phyloP scores from a whole-genome alignment of 2,329 filamentous ascomycete genomes.

The Arthrobotrys conoides region DNA sequence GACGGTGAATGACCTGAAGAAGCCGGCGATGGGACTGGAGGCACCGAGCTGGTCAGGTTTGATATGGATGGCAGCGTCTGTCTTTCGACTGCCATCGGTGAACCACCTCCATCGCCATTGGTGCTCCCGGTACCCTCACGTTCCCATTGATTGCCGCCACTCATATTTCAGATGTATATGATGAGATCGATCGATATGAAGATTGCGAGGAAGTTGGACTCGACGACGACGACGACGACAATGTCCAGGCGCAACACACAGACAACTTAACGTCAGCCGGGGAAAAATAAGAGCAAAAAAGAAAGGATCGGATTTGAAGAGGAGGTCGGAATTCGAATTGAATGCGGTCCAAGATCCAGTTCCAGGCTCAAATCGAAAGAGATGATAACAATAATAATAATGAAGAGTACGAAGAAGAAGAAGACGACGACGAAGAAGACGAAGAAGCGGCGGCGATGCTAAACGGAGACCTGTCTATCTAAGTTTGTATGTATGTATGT shows the following conservation, averaged over 20 bases:
- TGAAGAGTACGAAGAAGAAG: not conserved
- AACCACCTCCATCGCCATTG: constrained; percentile 30
- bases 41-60: constrained; percentile 56
- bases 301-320: not conserved
- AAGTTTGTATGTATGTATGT: not conserved
- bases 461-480: not conserved
- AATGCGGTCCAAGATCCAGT: constrained; percentile 4
- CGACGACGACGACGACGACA: not conserved
- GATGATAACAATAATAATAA: no score
- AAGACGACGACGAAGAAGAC: not conserved
- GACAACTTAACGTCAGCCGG: not conserved
- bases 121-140: constrained; percentile 21
- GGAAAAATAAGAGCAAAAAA: not conserved
- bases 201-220: not conserved
- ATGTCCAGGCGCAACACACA: constrained; percentile 32
- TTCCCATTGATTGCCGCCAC: constrained; percentile 55
- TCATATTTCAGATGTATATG: constrained; percentile 40
- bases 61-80: constrained; percentile 59
- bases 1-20: constrained; percentile 59
- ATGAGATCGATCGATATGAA: constrained; percentile 2
- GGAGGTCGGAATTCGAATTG: not conserved
- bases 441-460: not conserved
- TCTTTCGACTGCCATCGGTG: constrained; percentile 52
- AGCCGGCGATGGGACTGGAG: constrained; percentile 50
- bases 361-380: not conserved